phyloP scores from a whole-genome alignment of 257 asterid genomes.

The Lycium ferocissimum region DNA sequence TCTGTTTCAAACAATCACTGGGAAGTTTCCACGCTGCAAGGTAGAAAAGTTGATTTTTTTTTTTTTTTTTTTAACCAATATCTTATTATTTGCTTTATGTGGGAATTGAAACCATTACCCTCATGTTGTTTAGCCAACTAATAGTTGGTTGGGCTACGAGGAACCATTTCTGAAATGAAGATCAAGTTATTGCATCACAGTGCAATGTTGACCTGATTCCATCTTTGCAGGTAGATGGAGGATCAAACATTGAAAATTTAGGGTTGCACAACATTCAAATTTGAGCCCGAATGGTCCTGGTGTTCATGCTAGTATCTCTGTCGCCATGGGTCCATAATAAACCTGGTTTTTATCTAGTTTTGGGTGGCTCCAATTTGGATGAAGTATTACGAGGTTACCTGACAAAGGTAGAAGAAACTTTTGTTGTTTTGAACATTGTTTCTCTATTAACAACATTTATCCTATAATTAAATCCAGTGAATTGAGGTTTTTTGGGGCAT shows the following conservation, averaged over 20 bases:
- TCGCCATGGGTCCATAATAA: slow-evolving; percentile 92
- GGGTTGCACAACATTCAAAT: slow-evolving; percentile 89
- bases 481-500: neutral
- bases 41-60: slow-evolving; percentile 38
- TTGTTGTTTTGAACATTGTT: neutral
- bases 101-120: neutral
- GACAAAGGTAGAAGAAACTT: slow-evolving; percentile 67
- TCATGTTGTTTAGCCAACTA: neutral
- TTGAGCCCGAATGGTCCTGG: slow-evolving; percentile 84
- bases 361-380: slow-evolving; percentile 94
- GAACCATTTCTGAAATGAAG: neutral
- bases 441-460: neutral
- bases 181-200: slow-evolving; percentile 7
- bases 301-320: slow-evolving; percentile 95
- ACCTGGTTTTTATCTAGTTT: slow-evolving; percentile 85
- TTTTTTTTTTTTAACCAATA: too few species aligned
- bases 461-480: neutral
- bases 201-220: slow-evolving; percentile 33
- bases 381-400: slow-evolving; percentile 88
- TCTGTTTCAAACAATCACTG: slow-evolving; percentile 82
- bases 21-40: slow-evolving; percentile 79
- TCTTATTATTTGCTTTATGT: neutral
- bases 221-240: slow-evolving; percentile 76
- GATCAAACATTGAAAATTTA: slow-evolving; percentile 69
- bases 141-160: neutral